phyloP scores from a whole-genome alignment of 2,329 filamentous ascomycete species.

The Furcasterigmium sp. region DNA sequence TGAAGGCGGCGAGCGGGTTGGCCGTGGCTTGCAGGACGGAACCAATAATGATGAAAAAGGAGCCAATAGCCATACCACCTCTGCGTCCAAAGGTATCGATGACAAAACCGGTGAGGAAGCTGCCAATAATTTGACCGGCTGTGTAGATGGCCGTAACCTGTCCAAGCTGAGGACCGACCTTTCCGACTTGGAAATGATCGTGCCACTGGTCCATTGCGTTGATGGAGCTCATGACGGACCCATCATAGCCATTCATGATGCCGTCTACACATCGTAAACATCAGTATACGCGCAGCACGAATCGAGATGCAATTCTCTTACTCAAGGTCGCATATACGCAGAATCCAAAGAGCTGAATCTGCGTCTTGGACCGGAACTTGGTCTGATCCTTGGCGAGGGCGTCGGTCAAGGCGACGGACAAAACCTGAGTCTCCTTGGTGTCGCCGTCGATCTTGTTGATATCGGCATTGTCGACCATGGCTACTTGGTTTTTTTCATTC shows the following conservation, averaged over 20 bases:
- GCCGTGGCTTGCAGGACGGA: slow-evolving; percentile 12
- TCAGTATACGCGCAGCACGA: too few relatives aligned
- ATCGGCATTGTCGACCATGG: too few relatives aligned
- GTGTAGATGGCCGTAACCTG: slow-evolving; percentile 13
- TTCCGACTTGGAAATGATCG: slow-evolving; percentile 10
- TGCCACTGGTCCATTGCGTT: slow-evolving; percentile 14
- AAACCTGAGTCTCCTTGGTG: too few relatives aligned
- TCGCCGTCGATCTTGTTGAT: too few relatives aligned
- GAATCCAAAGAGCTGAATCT: too few relatives aligned
- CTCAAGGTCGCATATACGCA: too few relatives aligned
- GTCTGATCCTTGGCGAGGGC: too few relatives aligned
- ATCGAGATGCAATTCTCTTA: too few relatives aligned
- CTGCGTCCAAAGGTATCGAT: slow-evolving; percentile 14
- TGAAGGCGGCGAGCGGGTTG: slow-evolving; percentile 11
- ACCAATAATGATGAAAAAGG: slow-evolving; percentile 9
- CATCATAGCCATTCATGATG: slow-evolving; percentile 11
- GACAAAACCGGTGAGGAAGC: slow-evolving; percentile 10
- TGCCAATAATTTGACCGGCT: slow-evolving; percentile 10
- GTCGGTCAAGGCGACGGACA: too few relatives aligned
- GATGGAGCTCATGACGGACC: slow-evolving; percentile 13
- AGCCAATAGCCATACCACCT: slow-evolving; percentile 11
- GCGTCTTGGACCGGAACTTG: too few relatives aligned
- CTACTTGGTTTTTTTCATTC: too few relatives aligned
- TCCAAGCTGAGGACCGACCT: slow-evolving; percentile 8
- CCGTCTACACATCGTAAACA: slow-evolving; percentile 5